Base-by-base conservation (phyloP, 805 yeast genomes). In the Yarrowia sp. region DNA sequence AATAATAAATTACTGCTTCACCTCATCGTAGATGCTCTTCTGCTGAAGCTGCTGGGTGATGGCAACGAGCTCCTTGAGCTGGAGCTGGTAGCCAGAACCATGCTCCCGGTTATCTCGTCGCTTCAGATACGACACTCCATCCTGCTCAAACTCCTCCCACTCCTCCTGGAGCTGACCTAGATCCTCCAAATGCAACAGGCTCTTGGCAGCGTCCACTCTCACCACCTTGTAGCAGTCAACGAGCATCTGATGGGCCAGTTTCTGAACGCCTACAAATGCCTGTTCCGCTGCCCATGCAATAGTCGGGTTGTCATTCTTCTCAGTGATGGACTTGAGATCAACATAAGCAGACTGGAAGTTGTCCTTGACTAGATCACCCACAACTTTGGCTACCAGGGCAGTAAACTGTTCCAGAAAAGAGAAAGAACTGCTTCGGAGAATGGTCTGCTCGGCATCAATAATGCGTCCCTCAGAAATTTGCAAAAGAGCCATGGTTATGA, bases 111-210 rank as follows among this genome's bases (percentile, higher is more conserved):
- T 40, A 6, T 58, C 64, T 14, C 50, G 39, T 17, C 50, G 64
- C 36, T 43, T 58, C 17, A 58, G 30, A 12, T 42, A 58, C 9
- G 64, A 42, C 24, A 58, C 64, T 3, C 64, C 50, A 7, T 58
- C 64, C 33, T 58, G 43, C 14, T 58, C 64, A 40, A 58, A 58
- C 50, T 58, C 50, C 33, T 58, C 50, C 64, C 64, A 58, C 19
- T 58, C 40, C 1, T 58, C 40, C 36, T 55, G 63, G 10, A 58
- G 64, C 24, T 58, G 17, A 12, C 17, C 9, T 17, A 58, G 24
- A 8, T 42, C 50, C 40, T 58, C 64, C 40, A 58, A 2, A 17
- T 58, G 64, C 50, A 58, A 34, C 50, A 58, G 50, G 12, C 0
- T 43, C 40, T 43, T 58, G 40, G 34, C 64, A 7, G 64, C 44